A percentile compares a stretch with the other conserved stretches of the same genome.
These are phyloP conservation scores for Curvularia spicifera DNA, from an alignment of 2,329 filamentous ascomycete genomes.

Conservation along the genomic window DNA sequence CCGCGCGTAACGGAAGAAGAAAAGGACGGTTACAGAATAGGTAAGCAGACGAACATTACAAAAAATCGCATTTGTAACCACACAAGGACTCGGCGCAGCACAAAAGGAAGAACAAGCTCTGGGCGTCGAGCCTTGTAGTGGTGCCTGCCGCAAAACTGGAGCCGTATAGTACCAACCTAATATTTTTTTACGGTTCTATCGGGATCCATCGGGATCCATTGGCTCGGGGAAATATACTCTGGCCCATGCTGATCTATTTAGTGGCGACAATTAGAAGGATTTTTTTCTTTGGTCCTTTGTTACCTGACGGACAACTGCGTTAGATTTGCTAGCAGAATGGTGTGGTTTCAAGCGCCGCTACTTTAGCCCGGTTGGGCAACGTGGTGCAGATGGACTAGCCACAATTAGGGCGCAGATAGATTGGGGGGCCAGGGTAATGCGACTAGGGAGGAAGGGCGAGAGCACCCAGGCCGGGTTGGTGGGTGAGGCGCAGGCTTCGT, in stretches of 20 bases:
- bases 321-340: not conserved
- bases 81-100: not conserved
- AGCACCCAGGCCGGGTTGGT: not conserved
- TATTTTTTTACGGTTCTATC: not conserved
- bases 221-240: slow-evolving; percentile 1
- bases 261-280: not conserved
- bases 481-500: slow-evolving; percentile 3
- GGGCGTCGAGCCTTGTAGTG: not conserved
- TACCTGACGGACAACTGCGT: not conserved
- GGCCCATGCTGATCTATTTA: slow-evolving; percentile 1
- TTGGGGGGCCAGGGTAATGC: slow-evolving; percentile 10
- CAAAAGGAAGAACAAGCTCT: not conserved
- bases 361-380: not conserved
- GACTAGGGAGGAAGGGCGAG: not conserved
- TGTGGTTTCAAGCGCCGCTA: slow-evolving; percentile 9
- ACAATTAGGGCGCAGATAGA: slow-evolving; percentile 14
- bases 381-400: slow-evolving; percentile 3
- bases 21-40: not conserved
- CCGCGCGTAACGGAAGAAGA: not conserved
- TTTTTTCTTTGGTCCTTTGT: not conserved
- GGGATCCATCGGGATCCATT: slow-evolving; percentile 1
- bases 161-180: not conserved
- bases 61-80: not conserved
- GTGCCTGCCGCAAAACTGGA: not conserved
- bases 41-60: not conserved